phyloP scores from a whole-genome alignment of 1,284 basidiomycete species.

The Pascua sp. region DNA sequence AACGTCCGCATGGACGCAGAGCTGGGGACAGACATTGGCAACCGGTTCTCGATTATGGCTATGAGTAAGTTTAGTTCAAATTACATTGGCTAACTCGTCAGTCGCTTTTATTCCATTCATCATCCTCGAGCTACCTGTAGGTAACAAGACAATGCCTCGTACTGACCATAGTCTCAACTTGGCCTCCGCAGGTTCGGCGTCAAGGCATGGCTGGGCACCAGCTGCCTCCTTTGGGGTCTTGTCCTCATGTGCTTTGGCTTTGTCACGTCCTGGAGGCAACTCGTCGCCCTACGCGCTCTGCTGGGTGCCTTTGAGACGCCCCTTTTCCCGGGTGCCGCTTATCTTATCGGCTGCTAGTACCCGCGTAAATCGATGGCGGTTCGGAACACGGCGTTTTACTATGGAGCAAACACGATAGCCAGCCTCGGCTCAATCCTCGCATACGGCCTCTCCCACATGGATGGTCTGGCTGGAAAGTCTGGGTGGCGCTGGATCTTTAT shows the following conservation, averaged over 20 bases:
- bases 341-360: slow-evolving; percentile 52
- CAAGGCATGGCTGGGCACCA: slow-evolving; percentile 6
- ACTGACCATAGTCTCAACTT: slow-evolving; percentile 12
- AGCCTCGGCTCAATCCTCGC: slow-evolving; percentile 5
- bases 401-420: slow-evolving; percentile 22
- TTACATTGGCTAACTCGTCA: slow-evolving; percentile 33
- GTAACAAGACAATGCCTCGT: background rate
- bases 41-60: slow-evolving; percentile 43
- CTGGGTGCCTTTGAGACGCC: slow-evolving; percentile 46
- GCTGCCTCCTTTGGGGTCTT: slow-evolving; percentile 42
- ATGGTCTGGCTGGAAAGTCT: slow-evolving; percentile 2
- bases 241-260: slow-evolving; percentile 48
- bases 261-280: slow-evolving; percentile 36
- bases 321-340: slow-evolving; percentile 47
- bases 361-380: slow-evolving; percentile 50
- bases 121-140: slow-evolving; percentile 38
- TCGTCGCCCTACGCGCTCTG: slow-evolving; percentile 48
- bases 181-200: slow-evolving; percentile 20
- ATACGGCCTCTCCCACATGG: slow-evolving; percentile 5
- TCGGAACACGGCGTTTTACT: slow-evolving; percentile 48
- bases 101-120: slow-evolving; percentile 45
- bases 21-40: slow-evolving; percentile 26
- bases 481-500: slow-evolving; percentile 9
- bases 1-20: slow-evolving; percentile 24
- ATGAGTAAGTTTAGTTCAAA: background rate